Evolutionary conservation across 345 rosid species (phyloP), one percentile per base, ranked within the genome.

Genomic region (Lumnitzera racemosa): DNA sequence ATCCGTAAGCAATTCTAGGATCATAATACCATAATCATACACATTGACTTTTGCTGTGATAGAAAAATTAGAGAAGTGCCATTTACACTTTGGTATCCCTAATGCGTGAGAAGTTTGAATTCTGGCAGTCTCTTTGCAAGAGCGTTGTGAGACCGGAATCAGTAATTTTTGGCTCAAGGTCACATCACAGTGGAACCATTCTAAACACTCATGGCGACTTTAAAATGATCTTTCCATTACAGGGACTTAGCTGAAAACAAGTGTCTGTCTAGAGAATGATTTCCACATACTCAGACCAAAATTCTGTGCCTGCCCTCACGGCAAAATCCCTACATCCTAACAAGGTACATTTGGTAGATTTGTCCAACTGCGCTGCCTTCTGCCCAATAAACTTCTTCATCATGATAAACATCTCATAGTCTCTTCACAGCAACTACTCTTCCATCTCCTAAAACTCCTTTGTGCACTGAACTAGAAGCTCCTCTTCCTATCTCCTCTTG

Each of bases 151-250:
- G 68, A 16, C 83, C 85, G 6, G 80, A 84, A 29, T 81, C 87
- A 2, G 83, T 72, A 47, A 82, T 70, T 59, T 80, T 83, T 29
- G 87, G 79, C 46, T 80, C 75, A 20, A 73, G 76, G 12, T 74
- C 20, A 81, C 76, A 55, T 84, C 87, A 5, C 90, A 84, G 47
- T 84, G 90, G 27, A 81, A 62, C 71, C 80, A 76, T 48, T 82
- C 85, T 25, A 80, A 71, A 62, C 85, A 84, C 47, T 80, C 87
- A n/a, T 78, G 78, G 65, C 82, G 90, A 81, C 71, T 69, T 66
- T 67, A 68, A 75, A 81, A 55, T 87, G 67, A 15, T 72, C 72
- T 52, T 63, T 56, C 90, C 87, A 84, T 48, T 67, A 75, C 46
- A 81, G 73, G 58, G 24, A 55, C 52, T 58, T 17, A 31, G 61